Conservation (phyloP, 2,329 filamentous ascomycete genomes). For the Didymella sp. region DNA sequence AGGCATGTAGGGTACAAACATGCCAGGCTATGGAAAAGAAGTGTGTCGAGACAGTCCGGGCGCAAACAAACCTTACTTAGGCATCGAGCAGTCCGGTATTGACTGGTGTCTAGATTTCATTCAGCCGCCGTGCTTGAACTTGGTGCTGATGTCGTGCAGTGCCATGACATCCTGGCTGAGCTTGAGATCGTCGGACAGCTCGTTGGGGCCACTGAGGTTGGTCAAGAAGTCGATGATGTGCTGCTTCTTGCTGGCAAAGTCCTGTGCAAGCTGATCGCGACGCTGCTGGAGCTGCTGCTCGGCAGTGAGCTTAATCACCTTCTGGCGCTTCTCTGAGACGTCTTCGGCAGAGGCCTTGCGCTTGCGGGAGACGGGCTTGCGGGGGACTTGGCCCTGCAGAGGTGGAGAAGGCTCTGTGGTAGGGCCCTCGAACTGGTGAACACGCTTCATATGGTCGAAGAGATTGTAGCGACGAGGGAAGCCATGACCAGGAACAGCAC, state of each 20-base stretch:
- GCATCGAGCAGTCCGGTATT: slow-evolving; percentile 31
- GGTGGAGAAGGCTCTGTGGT: slow-evolving; percentile 44
- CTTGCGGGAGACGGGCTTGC: slow-evolving; percentile 44
- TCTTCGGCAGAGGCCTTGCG: slow-evolving; percentile 46
- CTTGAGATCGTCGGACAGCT: slow-evolving; percentile 45
- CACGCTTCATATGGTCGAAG: slow-evolving; percentile 95
- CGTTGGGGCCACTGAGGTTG: slow-evolving; percentile 44
- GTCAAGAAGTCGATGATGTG: slow-evolving; percentile 43
- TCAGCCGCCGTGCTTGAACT: slow-evolving; percentile 47
- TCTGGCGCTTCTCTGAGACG: slow-evolving; percentile 44
- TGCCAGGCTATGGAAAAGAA: slow-evolving; percentile 28
- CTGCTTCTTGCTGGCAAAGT: slow-evolving; percentile 47
- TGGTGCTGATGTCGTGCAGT: slow-evolving; percentile 45
- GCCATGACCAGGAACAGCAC: slow-evolving; percentile 80
- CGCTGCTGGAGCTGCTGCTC: slow-evolving; percentile 46
- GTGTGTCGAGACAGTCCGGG: slow-evolving; percentile 29
- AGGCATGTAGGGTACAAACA: slow-evolving; percentile 32
- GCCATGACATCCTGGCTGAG: slow-evolving; percentile 45
- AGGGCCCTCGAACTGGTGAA: slow-evolving; percentile 68
- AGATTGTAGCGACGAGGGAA: slow-evolving; percentile 97
- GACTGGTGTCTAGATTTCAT: slow-evolving; percentile 24
- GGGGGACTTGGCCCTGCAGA: slow-evolving; percentile 31
- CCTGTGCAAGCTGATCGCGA: slow-evolving; percentile 40
- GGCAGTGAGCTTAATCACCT: slow-evolving; percentile 39
- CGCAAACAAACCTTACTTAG: slow-evolving; percentile 42